A percentile compares a stretch with the other conserved stretches of the same genome.
Evolutionary conservation across 805 yeast genomes (phyloP).

Genomic region (Metschnikowia colocasiae): DNA sequence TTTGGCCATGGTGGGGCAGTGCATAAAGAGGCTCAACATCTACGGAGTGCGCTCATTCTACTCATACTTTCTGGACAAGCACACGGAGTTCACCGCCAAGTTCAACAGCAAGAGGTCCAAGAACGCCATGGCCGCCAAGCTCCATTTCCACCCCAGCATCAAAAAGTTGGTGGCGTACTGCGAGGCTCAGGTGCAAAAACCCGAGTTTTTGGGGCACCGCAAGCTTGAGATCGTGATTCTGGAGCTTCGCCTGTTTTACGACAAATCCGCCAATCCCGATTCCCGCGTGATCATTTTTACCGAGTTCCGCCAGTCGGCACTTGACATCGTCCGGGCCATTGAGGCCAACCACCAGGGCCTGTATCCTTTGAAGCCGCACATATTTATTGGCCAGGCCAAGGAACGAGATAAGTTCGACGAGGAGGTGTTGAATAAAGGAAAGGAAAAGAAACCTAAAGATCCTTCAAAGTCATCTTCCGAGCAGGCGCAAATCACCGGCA

Average conservation of each 20-base stretch:
- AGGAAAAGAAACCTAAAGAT: conserved; percentile 41
- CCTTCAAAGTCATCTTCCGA: conserved; percentile 72
- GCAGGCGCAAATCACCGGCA: conserved; percentile 74
- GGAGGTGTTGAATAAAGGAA: conserved; percentile 42
- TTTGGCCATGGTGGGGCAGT: conserved; percentile 69
- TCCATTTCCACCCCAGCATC: conserved; percentile 53
- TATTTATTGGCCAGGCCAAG: conserved; percentile 89
- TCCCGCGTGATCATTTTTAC: conserved; percentile 85
- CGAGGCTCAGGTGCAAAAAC: conserved; percentile 38
- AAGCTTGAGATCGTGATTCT: conserved; percentile 60
- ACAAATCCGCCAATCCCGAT: conserved; percentile 36
- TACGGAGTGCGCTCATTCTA: conserved; percentile 83
- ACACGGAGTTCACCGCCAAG: conserved; percentile 56
- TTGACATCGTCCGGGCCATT: conserved; percentile 70
- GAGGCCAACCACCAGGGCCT: conserved; percentile 51
- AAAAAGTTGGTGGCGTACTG: conserved; percentile 43
- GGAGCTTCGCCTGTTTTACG: conserved; percentile 56
- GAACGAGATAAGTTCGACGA: conserved; percentile 70
- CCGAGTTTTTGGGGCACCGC: conserved; percentile 57
- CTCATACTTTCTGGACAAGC: conserved; percentile 58
- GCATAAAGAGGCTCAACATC: conserved; percentile 62
- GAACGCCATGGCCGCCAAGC: conserved; percentile 57
- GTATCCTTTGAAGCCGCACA: conserved; percentile 56
- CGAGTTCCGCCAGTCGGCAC: conserved; percentile 84
- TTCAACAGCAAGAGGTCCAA: conserved; percentile 55